A percentile compares a stretch with the other conserved stretches of the same genome.
Conservation (phyloP, 768 basidiomycete species). For the Thelephora ganbajun region DNA sequence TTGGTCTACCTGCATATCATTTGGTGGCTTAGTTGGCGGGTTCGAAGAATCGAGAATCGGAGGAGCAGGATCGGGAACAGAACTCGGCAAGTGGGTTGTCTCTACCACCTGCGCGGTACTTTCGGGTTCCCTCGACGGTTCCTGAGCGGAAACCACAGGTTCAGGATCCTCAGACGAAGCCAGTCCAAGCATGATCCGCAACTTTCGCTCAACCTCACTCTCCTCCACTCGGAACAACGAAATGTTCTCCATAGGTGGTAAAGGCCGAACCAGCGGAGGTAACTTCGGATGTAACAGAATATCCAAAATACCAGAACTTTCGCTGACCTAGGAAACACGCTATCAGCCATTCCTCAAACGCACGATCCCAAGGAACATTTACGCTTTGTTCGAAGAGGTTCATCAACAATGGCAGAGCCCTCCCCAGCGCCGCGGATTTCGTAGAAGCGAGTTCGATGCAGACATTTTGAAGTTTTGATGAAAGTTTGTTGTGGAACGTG, state of each 20-base stretch:
- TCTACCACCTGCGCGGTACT: no score
- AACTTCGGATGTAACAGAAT: slow-evolving; percentile 66
- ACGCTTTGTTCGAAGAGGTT: slow-evolving; percentile 16
- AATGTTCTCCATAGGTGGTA: slow-evolving; percentile 49
- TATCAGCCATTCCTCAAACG: neutral
- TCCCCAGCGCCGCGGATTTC: slow-evolving; percentile 44
- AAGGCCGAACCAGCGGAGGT: slow-evolving; percentile 56
- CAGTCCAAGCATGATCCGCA: slow-evolving; percentile 28
- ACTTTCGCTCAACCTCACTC: slow-evolving; percentile 42
- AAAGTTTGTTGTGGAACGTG: slow-evolving; percentile 30
- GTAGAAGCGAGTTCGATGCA: slow-evolving; percentile 38
- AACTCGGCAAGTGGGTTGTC: neutral
- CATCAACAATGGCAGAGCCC: slow-evolving; percentile 42
- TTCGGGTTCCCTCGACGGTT: neutral
- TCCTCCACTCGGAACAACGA: slow-evolving; percentile 53
- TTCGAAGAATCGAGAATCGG: neutral
- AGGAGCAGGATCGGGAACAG: neutral
- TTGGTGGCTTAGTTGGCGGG: neutral
- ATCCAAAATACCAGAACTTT: slow-evolving; percentile 24
- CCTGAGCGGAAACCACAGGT: neutral
- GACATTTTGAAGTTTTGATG: slow-evolving; percentile 30
- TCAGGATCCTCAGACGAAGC: slow-evolving; percentile 10
- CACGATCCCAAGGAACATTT: slow-evolving; percentile 1
- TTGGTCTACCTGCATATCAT: neutral
- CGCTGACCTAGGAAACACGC: neutral